Conservation (phyloP, 805 yeast genomes). For the Wickerhamiella spandovensis region DNA sequence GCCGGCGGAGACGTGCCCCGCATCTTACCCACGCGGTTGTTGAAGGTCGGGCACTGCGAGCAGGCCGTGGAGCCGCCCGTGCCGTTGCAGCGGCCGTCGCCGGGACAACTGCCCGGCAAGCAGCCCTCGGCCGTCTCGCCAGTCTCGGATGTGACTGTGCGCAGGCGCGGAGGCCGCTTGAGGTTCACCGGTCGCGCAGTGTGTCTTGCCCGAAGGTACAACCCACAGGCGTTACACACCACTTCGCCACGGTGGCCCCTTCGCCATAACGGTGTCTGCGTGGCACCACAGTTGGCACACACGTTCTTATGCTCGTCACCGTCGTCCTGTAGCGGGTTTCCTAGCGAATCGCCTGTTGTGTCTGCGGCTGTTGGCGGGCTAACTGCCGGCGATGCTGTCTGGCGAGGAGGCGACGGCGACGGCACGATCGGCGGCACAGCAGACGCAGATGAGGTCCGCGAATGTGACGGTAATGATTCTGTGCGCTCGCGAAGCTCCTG, state of each 20-base stretch:
- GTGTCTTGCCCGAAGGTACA: slow-evolving; percentile 49
- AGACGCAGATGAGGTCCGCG: not conserved
- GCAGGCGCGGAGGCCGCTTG: slow-evolving; percentile 28
- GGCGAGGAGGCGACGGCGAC: not conserved
- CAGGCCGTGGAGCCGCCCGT: slow-evolving; percentile 77
- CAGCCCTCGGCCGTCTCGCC: slow-evolving; percentile 6
- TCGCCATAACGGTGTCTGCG: slow-evolving; percentile 90
- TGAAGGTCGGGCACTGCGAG: slow-evolving; percentile 70
- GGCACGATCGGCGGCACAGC: not conserved
- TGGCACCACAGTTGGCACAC: slow-evolving; percentile 86
- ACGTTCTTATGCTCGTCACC: slow-evolving; percentile 18
- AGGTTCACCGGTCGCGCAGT: slow-evolving; percentile 53
- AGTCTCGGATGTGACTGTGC: slow-evolving; percentile 4
- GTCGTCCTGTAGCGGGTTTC: not conserved
- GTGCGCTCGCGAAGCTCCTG: no score
- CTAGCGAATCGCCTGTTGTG: not conserved
- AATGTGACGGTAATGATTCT: not conserved
- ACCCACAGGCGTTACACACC: slow-evolving; percentile 92
- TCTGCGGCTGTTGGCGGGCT: not conserved
- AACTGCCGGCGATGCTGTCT: not conserved
- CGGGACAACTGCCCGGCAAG: slow-evolving; percentile 45
- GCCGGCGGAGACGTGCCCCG: not conserved
- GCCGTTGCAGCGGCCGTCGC: slow-evolving; percentile 74
- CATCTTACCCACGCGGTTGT: slow-evolving; percentile 30
- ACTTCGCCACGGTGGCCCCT: slow-evolving; percentile 86